Base-by-base conservation (phyloP, 148 eudicot species). In the Polygonum maritimum region DNA sequence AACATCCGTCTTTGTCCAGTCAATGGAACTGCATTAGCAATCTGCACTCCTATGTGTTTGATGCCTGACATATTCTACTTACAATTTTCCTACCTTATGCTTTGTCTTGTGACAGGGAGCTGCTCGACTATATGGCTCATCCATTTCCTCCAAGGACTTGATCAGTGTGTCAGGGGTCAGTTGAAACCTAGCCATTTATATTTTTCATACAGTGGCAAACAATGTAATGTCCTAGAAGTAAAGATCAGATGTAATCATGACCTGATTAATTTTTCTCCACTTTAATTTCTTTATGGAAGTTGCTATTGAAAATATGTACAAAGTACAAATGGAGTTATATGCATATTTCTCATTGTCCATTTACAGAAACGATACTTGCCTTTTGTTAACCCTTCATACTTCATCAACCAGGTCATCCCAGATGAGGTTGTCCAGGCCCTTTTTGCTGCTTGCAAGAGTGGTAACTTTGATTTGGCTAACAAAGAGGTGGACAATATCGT, bases 141-240 rank as follows among this genome's bases (percentile, higher is more conserved):
- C 96, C 48, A 87, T 95, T 48, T 81, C 96, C 73, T 89, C 98
- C 47, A 88, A 84, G 86, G 92, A 92, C 80, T 84, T 95, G 35
- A 88, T 95, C 81, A 88, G 84, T 81, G 98, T 92, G 7, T 95
- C 98, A 26, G 98, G 97, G 84, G 98, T 93, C 83, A 88, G 93
- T 82, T 77, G 22, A 41, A 55, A 15, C 18, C 1, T 44, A 44
- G 14, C 18, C 18, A 31, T 38, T 62, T 35, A 36, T 4, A 58
- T 58, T 58, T 65, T 65, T 33, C 44, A 35, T 38, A 1, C 3
- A 22, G 44, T 67, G 21, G 45, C 10, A 67, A 35, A 67, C 38
- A 5, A 14, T 36, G 38, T 38, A 63, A 63, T 16, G 12, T 31
- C 15, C 33, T 15, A 36, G 40, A 5, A 11, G 11, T 57, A 57